Evolutionary conservation across 148 eudicot genomes (phyloP), one percentile per base, ranked within the genome.

Genomic region (Persicaria maculosa): DNA sequence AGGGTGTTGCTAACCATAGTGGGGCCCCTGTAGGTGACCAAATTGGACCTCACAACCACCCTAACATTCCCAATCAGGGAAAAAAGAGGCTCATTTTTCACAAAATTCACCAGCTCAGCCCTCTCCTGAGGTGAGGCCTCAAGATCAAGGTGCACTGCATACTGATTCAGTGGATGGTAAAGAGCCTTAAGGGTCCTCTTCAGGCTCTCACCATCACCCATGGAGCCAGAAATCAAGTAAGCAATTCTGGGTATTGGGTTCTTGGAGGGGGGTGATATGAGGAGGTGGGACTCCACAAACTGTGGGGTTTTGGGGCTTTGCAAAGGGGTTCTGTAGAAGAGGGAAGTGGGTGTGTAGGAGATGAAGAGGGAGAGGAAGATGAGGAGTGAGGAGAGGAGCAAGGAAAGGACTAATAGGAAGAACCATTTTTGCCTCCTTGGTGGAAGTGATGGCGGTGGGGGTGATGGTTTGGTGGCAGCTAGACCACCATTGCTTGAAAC

Each of bases 1-100:
- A 91, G 93, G 2, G 96, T 91, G 75, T 87, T 88, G 40, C 74
- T 80, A 8, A 91, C 93, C 96, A 91, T 91, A 62, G 89, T 91
- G 0, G 96, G 96, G 0, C 96, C 96, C 64, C 93, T 86, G 73
- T 91, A 91, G n/a, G 96, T 91, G 4, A 91, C 88, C 79, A 91
- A 80, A 84, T 90, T 91, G 52, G 93, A 85, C 82, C 81, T 88
- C 40, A 36, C 17, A 44, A 91, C 78, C 70, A 88, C 84, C 43
- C 84, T 84, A n/a, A 91, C 96, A 81, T 91, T 90, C 47, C 93
- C 89, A 53, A 91, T 81, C 74, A 74, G 40, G n/a, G 47, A 78
- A 83, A 91, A 91, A 68, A 88, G 68, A 5, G 61, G 55, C 36
- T 88, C 83, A 68, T 64, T 84, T 48, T 79, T 83, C 14, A 91